Conservation (phyloP, 2,329 filamentous ascomycete species). For the Sclerotinia borealis region DNA sequence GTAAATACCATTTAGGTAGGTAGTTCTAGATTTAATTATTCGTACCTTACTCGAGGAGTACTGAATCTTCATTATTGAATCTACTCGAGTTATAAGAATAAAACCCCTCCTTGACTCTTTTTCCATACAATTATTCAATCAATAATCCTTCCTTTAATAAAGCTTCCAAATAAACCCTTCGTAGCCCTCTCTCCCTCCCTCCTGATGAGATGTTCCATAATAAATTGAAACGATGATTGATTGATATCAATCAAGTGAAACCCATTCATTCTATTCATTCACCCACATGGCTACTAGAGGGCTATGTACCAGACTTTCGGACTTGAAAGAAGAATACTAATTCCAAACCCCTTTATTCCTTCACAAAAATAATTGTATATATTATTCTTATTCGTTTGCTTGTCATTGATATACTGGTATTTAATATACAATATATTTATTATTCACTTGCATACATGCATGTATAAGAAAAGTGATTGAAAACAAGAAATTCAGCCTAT, state of each 20-base stretch:
- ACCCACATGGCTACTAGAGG: background rate
- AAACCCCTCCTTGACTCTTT: background rate
- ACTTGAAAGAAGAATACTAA: background rate
- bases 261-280: background rate
- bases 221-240: constrained; percentile 5
- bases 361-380: background rate
- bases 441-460: background rate
- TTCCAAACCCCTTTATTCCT: background rate
- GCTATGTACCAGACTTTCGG: background rate
- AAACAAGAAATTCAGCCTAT: background rate
- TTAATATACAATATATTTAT: too few species aligned
- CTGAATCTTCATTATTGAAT: background rate
- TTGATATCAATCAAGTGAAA: constrained; percentile 9
- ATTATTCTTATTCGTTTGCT: too few species aligned
- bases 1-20: background rate
- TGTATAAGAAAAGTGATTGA: background rate
- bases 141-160: background rate
- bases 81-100: background rate
- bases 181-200: too few species aligned
- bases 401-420: too few species aligned
- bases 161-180: background rate
- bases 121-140: background rate
- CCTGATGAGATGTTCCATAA: background rate
- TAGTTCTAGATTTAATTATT: background rate
- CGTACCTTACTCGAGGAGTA: background rate